These are phyloP conservation scores for Fusarium humuli DNA, from an alignment of 2,329 filamentous ascomycete species.

Conservation along the genomic window DNA sequence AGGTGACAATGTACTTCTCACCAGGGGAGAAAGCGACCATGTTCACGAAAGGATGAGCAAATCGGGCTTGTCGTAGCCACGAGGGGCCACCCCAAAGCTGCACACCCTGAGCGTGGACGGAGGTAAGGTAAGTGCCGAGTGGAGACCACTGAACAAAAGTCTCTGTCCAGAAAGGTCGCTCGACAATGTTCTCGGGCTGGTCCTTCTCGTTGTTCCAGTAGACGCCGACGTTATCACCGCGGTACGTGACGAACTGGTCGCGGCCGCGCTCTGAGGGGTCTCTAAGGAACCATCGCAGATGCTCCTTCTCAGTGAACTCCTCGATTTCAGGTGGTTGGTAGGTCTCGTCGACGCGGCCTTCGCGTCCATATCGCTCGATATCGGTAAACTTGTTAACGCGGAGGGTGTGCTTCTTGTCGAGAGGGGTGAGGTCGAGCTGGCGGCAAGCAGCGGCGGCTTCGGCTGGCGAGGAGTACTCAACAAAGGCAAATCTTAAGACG, in stretches of 20 bases:
- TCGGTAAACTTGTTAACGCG: conserved; percentile 98
- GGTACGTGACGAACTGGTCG: conserved; percentile 96
- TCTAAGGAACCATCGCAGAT: conserved; percentile 91
- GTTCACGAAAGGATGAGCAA: conserved; percentile 95
- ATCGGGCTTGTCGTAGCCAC: conserved; percentile 91
- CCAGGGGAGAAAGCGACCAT: conserved; percentile 93
- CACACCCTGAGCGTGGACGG: conserved; percentile 94
- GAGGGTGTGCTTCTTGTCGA: conserved; percentile 97
- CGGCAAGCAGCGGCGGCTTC: conserved; percentile 92
- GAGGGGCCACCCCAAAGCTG: conserved; percentile 94
- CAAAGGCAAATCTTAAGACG: conserved; percentile 84
- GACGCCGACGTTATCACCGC: conserved; percentile 89
- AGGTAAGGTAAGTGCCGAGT: conserved; percentile 91
- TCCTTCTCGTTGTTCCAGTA: conserved; percentile 99
- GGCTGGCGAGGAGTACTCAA: conserved; percentile 91
- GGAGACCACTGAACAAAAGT: conserved; percentile 99
- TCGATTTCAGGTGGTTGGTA: conserved; percentile 86
- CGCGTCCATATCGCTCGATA: conserved; percentile 93
- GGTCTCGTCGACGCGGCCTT: conserved; percentile 92
- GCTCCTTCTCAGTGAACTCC: conserved; percentile 90
- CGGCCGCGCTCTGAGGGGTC: conserved; percentile 83
- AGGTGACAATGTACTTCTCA: conserved; percentile 95
- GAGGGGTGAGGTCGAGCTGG: conserved; percentile 83
- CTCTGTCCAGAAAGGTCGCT: conserved; percentile 97
- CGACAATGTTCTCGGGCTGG: conserved; percentile 85